Conservation (phyloP, 164 flowering plant genomes). For the Aristolochia fimbriata region DNA sequence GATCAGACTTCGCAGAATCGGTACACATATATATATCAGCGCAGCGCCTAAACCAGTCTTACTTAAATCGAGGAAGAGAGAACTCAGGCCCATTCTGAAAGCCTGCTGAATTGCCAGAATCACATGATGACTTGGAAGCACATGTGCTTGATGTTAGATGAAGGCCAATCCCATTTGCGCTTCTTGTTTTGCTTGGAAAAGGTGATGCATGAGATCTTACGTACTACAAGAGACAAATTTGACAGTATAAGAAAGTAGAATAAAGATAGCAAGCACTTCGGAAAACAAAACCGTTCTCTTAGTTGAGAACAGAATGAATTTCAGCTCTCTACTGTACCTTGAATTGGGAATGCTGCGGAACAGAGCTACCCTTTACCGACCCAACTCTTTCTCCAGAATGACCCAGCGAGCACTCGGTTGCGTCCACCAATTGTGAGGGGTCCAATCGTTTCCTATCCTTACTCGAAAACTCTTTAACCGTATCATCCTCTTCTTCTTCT, state of each 20-base stretch:
- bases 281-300: background rate
- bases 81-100: slow-evolving; percentile 30
- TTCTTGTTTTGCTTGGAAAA: slow-evolving; percentile 18
- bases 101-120: slow-evolving; percentile 4
- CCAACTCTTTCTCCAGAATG: slow-evolving; percentile 17
- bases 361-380: slow-evolving; percentile 11
- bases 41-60: background rate
- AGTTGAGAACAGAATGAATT: background rate
- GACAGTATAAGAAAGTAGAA: background rate
- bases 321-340: slow-evolving; percentile 14
- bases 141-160: slow-evolving; percentile 13
- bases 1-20: no score
- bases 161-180: slow-evolving; percentile 10
- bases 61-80: slow-evolving; percentile 52
- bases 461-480: slow-evolving; percentile 6
- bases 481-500: slow-evolving; percentile 13
- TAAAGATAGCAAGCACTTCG: background rate
- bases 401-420: slow-evolving; percentile 14
- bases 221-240: slow-evolving; percentile 21
- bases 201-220: slow-evolving; percentile 18
- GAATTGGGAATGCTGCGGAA: slow-evolving; percentile 21
- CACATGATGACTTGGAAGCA: slow-evolving; percentile 11
- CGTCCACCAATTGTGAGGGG: slow-evolving; percentile 5
- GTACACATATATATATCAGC: no score
- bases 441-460: slow-evolving; percentile 12